Percentiles rank a stretch among this genome's conserved stretches.
These are phyloP conservation scores for Oldenlandia corymbosa DNA, from an alignment of 257 asterid species.

Conservation along the genomic window DNA sequence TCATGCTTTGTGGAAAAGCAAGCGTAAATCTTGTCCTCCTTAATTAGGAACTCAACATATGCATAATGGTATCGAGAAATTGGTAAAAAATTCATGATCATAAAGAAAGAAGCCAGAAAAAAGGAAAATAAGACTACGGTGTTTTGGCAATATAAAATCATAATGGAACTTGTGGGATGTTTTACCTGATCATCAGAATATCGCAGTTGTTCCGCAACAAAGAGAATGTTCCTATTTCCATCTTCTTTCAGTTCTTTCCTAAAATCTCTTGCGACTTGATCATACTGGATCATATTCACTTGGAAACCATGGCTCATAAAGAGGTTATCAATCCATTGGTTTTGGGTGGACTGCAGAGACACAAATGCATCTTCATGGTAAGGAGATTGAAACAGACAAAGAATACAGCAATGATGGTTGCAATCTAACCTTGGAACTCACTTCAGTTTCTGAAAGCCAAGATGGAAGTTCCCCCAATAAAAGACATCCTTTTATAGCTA, in stretches of 20 bases:
- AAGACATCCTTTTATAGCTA: conserved; percentile 61
- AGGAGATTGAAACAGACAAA: conserved; percentile 8
- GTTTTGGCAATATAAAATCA: not conserved
- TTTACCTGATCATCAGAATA: conserved; percentile 84
- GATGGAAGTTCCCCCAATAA: conserved; percentile 69
- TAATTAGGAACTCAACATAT: not conserved
- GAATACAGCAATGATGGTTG: conserved; percentile 7
- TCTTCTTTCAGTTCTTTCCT: conserved; percentile 24
- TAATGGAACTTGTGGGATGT: not conserved
- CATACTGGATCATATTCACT: conserved; percentile 36
- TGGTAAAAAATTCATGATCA: too few relatives aligned
- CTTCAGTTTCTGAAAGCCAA: conserved; percentile 48
- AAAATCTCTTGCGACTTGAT: conserved; percentile 36
- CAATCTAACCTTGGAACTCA: conserved; percentile 41
- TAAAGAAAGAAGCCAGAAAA: not conserved
- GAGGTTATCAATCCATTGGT: conserved; percentile 52
- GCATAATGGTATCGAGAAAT: not conserved
- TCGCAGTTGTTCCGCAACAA: conserved; percentile 65
- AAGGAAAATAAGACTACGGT: not conserved
- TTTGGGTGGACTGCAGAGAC: conserved; percentile 31
- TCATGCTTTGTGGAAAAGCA: too few relatives aligned
- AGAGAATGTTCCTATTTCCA: conserved; percentile 30
- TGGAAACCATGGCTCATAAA: conserved; percentile 62
- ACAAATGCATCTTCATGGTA: conserved; percentile 7
- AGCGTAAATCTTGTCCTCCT: too few relatives aligned